Base-by-base conservation (phyloP, 2,329 filamentous ascomycete genomes). In the Elsinoe perseae region DNA sequence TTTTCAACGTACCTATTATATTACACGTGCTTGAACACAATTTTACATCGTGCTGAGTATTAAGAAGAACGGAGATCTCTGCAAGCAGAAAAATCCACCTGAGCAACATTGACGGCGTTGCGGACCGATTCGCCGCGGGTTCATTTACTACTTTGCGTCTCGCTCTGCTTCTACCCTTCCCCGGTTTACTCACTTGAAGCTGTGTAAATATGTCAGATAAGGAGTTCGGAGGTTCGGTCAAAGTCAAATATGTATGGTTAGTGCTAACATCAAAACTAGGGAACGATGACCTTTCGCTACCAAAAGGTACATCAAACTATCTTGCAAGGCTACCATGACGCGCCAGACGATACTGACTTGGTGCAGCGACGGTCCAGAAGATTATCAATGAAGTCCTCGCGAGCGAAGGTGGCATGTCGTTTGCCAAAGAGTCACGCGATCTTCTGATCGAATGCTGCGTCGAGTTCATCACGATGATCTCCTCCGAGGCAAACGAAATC, bases 401-500 rank as follows among this genome's bases (percentile, higher is more conserved):
- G 1, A 75, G 86, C 0, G 82, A 86, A 50, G 79, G 80, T 16
- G 89, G 89, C 52, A 81, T 95, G 60, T 85, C 87, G 1, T 97
- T 97, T 69, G 89, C 91, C 42, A 96, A 95, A 70, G 93, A 98
- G 66, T 91, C 92, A 10, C 86, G 93, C 59, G 93, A 98, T 68
- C 79, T 97, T 2, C 79, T 98, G 54, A 98, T 98, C 66, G 93
- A 97, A 76, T 97, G 93, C 75, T 98, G 93, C 68, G 92, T 98
- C 66, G 93, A 98, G 72, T 98, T 98, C 72, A 96, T 98, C 72
- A 97, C 93, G 16, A 82, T 98, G 66, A 87, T 98, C 64, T 96
- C 91, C n/a, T 95, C 89, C 48, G 92, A 98, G 75, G 93, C 93
- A 60, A 98, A 98, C 72, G 93, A 98, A 66, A 98, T 98, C 62